phyloP scores from a whole-genome alignment of 306 rosid species.

The Quercus mongolica region DNA sequence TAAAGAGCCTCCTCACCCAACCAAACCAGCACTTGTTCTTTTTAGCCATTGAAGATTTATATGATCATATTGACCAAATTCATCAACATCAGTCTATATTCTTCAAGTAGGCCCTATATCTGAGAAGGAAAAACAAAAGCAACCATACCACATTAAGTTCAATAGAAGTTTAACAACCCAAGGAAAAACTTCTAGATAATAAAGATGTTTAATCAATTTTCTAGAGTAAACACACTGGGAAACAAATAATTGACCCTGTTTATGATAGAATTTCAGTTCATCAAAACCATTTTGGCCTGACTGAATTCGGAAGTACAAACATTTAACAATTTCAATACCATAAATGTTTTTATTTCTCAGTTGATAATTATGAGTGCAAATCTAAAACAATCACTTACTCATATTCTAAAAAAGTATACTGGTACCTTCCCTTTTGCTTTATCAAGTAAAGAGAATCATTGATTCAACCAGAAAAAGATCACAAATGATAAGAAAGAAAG shows the following conservation, averaged over 20 bases:
- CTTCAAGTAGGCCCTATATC: slow-evolving; percentile 18
- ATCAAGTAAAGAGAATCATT: slow-evolving; percentile 13
- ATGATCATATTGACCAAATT: slow-evolving; percentile 25
- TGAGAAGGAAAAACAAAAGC: not conserved
- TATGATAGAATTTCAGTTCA: not conserved
- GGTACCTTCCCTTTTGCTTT: slow-evolving; percentile 28
- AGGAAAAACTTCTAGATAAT: not conserved
- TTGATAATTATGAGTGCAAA: not conserved
- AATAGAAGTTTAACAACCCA: slow-evolving; percentile 4
- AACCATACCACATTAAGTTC: not conserved
- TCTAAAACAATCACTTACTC: not conserved
- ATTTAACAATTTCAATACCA: not conserved
- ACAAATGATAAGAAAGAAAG: slow-evolving; percentile 9
- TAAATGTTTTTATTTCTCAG: not conserved
- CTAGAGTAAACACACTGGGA: slow-evolving; percentile 2
- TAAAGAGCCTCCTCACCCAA: slow-evolving; percentile 60
- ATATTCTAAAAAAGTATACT: slow-evolving; percentile 7
- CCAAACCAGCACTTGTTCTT: slow-evolving; percentile 69
- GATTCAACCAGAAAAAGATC: slow-evolving; percentile 9
- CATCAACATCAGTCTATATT: slow-evolving; percentile 20
- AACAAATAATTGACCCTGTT: not conserved
- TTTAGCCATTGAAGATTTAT: slow-evolving; percentile 42
- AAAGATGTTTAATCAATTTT: not conserved
- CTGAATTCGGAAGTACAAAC: slow-evolving; percentile 8
- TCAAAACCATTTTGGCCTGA: not conserved